These are phyloP conservation scores for Dittrichia graveolens DNA, from an alignment of 129 eudicot genomes.

Conservation along the genomic window DNA sequence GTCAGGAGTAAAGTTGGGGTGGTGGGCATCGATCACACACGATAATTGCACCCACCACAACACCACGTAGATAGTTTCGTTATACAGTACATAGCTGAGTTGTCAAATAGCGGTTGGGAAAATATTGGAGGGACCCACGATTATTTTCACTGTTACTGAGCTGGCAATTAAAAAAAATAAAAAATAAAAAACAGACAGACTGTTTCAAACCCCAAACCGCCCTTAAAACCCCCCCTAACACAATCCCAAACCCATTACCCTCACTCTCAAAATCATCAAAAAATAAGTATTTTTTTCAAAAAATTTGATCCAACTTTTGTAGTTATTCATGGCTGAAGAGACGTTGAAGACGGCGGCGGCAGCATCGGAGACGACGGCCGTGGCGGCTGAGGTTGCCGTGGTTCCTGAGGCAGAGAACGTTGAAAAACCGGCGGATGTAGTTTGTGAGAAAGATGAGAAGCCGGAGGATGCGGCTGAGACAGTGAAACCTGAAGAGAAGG, in stretches of 20 bases:
- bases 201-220: conserved; percentile 47
- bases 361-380: conserved; percentile 31
- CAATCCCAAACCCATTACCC: conserved; percentile 12
- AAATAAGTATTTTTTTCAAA: not conserved
- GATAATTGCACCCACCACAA: conserved; percentile 34
- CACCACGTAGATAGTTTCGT: conserved; percentile 43
- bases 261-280: conserved; percentile 32
- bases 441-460: conserved; percentile 35
- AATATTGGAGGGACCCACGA: conserved; percentile 56
- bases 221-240: conserved; percentile 38
- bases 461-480: conserved; percentile 33
- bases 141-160: conserved; percentile 35
- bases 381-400: conserved; percentile 40
- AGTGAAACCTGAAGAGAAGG: conserved; percentile 33
- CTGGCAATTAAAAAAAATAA: conserved; percentile 31
- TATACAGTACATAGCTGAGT: conserved; percentile 64
- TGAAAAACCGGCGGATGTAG: conserved; percentile 38
- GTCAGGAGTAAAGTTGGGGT: conserved; percentile 37
- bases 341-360: conserved; percentile 42
- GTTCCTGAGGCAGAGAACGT: conserved; percentile 56
- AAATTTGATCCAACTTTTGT: not conserved
- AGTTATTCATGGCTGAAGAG: conserved; percentile 62
- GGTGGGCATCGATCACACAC: conserved; percentile 35
- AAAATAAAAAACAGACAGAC: conserved; percentile 42
- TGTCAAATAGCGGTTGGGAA: conserved; percentile 71